Conservation (phyloP, 371 early-diverging fungal genomes). For the Lichtheimia hyalospora region DNA sequence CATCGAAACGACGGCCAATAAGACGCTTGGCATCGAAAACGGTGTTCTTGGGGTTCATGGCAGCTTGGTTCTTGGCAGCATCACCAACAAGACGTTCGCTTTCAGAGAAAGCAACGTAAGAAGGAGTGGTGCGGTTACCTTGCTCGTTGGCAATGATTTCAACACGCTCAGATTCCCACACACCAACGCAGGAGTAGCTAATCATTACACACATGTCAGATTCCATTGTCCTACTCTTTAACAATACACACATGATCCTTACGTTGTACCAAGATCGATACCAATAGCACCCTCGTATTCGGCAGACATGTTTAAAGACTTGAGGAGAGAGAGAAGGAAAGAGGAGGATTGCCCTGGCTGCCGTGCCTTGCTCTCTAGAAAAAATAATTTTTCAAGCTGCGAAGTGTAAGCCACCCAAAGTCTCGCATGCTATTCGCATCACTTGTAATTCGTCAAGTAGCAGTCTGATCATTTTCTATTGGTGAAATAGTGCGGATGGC, state of each 20-base stretch:
- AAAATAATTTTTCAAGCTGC: constrained; percentile 11
- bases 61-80: constrained; percentile 93
- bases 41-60: constrained; percentile 87
- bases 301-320: constrained; percentile 50
- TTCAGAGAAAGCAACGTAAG: constrained; percentile 94
- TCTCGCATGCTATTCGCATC: no score
- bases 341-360: constrained; percentile 12
- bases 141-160: constrained; percentile 98
- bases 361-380: constrained; percentile 2
- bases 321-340: constrained; percentile 23
- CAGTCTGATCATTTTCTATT: no score
- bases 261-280: constrained; percentile 99
- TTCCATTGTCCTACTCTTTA: constrained; percentile 25
- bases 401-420: background rate
- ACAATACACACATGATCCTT: constrained; percentile 47
- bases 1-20: constrained; percentile 93
- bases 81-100: constrained; percentile 92
- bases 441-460: no score
- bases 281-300: constrained; percentile 78
- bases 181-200: constrained; percentile 99
- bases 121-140: constrained; percentile 96
- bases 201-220: background rate
- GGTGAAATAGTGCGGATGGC: no score
- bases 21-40: constrained; percentile 98
- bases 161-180: constrained; percentile 95